Percentiles rank a stretch among this genome's conserved stretches.
Conservation (phyloP, 106 monocot genomes). For the Dendrobium huoshanense region DNA sequence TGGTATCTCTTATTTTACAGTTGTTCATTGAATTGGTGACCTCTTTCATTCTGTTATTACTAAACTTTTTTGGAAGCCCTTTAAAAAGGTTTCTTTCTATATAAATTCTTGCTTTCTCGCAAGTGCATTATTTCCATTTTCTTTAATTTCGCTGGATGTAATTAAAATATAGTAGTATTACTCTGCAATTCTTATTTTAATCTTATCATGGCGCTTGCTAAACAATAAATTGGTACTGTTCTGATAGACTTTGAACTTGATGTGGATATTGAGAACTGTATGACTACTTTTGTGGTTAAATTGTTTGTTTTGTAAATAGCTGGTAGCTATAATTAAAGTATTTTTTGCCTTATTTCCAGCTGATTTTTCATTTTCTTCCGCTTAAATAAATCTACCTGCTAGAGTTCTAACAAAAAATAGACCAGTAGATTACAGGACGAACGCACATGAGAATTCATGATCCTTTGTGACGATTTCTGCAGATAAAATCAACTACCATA, state of each 20-base stretch:
- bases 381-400: neutral
- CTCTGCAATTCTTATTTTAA: neutral
- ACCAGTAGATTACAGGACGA: neutral
- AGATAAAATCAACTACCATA: neutral
- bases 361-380: neutral
- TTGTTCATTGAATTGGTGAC: neutral
- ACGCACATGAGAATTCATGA: neutral
- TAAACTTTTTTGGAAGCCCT: neutral
- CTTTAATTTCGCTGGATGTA: neutral
- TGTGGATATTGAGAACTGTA: neutral
- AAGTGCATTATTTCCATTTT: neutral
- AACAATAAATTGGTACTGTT: neutral
- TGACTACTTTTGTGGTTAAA: neutral
- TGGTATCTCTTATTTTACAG: neutral
- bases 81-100: neutral
- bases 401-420: neutral
- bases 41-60: neutral
- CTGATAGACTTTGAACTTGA: neutral
- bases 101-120: neutral
- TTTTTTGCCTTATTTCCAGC: neutral
- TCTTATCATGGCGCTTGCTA: neutral
- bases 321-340: neutral
- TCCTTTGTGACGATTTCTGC: neutral
- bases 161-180: neutral
- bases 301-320: neutral